Percentiles rank a stretch among this genome's conserved stretches.
Conservation (phyloP, 2,329 filamentous ascomycete species). For the Botrytis byssoidea region DNA sequence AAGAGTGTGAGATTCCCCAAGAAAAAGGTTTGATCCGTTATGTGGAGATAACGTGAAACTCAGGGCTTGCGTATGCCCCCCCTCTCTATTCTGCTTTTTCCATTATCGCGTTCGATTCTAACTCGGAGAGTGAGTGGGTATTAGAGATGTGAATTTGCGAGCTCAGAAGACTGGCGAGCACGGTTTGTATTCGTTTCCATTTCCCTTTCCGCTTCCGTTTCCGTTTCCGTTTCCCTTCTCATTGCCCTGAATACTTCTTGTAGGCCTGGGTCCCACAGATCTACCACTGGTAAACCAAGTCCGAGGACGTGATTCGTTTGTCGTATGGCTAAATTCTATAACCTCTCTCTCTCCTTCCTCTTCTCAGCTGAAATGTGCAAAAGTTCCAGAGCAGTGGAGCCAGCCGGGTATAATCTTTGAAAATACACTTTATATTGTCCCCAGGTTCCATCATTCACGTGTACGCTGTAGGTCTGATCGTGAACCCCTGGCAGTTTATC, state of each 20-base stretch:
- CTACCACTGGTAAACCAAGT: background rate
- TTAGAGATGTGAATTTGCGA: background rate
- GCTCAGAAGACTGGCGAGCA: background rate
- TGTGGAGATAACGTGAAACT: background rate
- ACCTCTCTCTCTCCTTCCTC: background rate
- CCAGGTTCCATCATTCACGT: background rate
- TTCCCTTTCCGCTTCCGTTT: too few species aligned
- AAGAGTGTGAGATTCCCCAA: background rate
- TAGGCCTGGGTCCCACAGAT: background rate
- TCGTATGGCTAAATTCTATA: background rate
- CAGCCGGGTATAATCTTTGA: too few species aligned
- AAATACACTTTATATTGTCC: background rate
- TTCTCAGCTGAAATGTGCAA: background rate
- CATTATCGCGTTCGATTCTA: background rate
- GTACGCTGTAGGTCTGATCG: accelerated
- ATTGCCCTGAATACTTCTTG: background rate
- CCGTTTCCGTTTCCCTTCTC: background rate
- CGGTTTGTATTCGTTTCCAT: background rate
- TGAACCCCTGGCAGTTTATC: background rate
- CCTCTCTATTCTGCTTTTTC: background rate
- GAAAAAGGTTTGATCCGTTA: background rate
- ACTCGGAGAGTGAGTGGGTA: too few species aligned
- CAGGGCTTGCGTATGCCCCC: background rate
- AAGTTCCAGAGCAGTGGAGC: accelerated
- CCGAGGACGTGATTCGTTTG: background rate